A percentile compares a stretch with the other conserved stretches of the same genome.
Evolutionary conservation across 371 early-diverging fungal genomes (phyloP).

Genomic region (Funneliformis caledonium): DNA sequence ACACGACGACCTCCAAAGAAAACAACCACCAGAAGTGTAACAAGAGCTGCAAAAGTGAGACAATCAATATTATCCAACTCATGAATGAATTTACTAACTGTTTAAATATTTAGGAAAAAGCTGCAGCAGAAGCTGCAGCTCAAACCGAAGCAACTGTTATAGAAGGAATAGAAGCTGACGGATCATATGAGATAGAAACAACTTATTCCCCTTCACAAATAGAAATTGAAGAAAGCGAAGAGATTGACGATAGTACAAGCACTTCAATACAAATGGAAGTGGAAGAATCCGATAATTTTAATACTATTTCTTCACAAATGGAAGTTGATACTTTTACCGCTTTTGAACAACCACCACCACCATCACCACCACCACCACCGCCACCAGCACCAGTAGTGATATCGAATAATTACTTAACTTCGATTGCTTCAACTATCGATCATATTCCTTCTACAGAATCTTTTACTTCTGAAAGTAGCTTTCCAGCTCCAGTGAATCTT

Average conservation of each 20-base stretch:
- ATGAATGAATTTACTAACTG: neutral
- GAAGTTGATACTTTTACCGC: too few species aligned
- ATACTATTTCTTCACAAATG: too few species aligned
- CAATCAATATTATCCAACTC: neutral
- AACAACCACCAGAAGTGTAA: slow-evolving; percentile 18
- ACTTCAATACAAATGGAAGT: neutral
- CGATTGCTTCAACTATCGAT: neutral
- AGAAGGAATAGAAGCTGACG: too few species aligned
- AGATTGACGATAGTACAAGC: neutral
- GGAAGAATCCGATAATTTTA: neutral
- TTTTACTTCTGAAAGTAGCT: neutral
- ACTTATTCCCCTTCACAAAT: neutral
- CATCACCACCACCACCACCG: too few species aligned
- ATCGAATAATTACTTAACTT: neutral
- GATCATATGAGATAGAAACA: neutral
- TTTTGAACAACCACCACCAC: too few species aligned
- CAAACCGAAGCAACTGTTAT: neutral
- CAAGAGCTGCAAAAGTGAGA: slow-evolving; percentile 21
- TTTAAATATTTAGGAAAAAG: slow-evolving; percentile 2
- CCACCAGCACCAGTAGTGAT: too few species aligned
- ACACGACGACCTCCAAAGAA: slow-evolving; percentile 10
- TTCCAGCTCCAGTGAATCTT: slow-evolving; percentile 32
- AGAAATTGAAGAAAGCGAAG: neutral
- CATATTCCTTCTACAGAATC: neutral
- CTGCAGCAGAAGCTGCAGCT: slow-evolving; percentile 22